Evolutionary conservation across 2,329 filamentous ascomycete genomes (phyloP).

Genomic region (Colletotrichum neosansevieriae): DNA sequence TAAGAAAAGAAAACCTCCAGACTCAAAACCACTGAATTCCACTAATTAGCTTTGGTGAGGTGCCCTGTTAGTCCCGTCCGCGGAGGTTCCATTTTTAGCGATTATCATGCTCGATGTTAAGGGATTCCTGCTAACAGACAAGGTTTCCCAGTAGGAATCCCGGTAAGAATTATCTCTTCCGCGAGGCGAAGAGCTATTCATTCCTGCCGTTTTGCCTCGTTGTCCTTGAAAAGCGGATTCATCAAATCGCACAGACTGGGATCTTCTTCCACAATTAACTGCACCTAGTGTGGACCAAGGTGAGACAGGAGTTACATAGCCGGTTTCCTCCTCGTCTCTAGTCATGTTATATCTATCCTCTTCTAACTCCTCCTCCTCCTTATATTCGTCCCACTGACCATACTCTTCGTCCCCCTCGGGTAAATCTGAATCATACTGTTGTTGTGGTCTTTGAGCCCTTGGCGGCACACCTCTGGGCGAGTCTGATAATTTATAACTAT

Average conservation of each 20-base stretch:
- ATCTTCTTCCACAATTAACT: background rate
- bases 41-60: too few species aligned
- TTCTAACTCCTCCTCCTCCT: too few species aligned
- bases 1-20: too few species aligned
- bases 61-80: too few species aligned
- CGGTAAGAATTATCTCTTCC: background rate
- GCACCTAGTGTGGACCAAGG: background rate
- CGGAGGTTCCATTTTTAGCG: too few species aligned
- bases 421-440: background rate
- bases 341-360: background rate
- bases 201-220: background rate
- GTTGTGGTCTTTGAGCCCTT: background rate
- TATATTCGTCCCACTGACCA: too few species aligned
- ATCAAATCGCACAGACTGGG: background rate
- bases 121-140: background rate
- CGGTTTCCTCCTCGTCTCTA: background rate
- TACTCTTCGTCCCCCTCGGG: background rate
- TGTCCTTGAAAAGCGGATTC: background rate
- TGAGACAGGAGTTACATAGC: background rate
- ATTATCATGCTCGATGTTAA: background rate
- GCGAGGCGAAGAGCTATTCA: background rate
- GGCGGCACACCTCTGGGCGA: background rate
- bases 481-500: background rate
- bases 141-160: background rate
- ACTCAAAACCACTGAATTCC: too few species aligned